A percentile compares a stretch with the other conserved stretches of the same genome.
Evolutionary conservation across 2,329 filamentous ascomycete genomes (phyloP).

Genomic region (Colletotrichum tropicale): DNA sequence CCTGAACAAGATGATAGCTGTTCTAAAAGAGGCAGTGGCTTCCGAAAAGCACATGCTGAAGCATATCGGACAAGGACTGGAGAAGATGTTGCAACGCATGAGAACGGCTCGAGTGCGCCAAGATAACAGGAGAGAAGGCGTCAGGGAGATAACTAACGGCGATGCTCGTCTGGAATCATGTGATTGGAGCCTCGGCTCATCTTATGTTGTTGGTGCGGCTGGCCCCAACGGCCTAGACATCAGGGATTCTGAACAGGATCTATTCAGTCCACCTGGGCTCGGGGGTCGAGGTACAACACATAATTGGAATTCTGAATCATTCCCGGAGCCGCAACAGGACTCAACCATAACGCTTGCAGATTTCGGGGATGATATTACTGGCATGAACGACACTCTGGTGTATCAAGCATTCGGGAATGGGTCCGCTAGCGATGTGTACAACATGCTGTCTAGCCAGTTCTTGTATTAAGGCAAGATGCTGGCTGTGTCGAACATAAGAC

Average conservation of each 20-base stretch:
- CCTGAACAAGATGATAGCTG: conserved; percentile 32
- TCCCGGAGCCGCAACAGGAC: not conserved
- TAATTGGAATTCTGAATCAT: not conserved
- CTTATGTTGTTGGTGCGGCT: fast-evolving
- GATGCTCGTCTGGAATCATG: not conserved
- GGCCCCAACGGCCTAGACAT: fast-evolving
- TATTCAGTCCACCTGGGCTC: not conserved
- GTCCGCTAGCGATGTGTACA: conserved; percentile 27
- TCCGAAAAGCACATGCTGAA: conserved; percentile 39
- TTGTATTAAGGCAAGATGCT: not conserved
- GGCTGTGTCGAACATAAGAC: too few relatives aligned
- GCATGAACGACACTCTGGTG: conserved; percentile 29
- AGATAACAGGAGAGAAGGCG: too few relatives aligned
- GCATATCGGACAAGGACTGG: conserved; percentile 38
- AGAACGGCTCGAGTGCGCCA: not conserved
- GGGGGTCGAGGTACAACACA: not conserved
- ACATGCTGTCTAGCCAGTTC: conserved; percentile 16
- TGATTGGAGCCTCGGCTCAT: not conserved
- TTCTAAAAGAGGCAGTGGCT: conserved; percentile 32
- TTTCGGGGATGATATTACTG: conserved; percentile 21
- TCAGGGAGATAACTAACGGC: fast-evolving
- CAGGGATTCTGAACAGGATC: fast-evolving
- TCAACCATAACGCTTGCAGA: not conserved
- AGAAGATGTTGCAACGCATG: conserved; percentile 33
- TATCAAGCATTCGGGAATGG: conserved; percentile 32